Evolutionary conservation across 116 monocot genomes (phyloP), one percentile per base, ranked within the genome.

Genomic region (Zostera marina): DNA sequence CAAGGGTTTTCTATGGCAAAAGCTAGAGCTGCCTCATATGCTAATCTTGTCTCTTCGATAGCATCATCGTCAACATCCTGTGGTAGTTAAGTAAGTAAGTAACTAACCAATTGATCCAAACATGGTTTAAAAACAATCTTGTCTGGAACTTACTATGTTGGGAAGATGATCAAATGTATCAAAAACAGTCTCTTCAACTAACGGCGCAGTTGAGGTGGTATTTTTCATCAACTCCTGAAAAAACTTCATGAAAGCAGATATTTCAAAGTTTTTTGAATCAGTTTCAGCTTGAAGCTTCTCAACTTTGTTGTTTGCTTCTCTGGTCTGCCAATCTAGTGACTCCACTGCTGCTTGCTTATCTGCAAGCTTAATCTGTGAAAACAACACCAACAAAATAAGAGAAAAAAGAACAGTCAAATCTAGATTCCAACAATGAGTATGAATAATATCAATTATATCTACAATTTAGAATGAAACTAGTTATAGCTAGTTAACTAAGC

Each of bases 281-380:
- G 74, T 39, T 21, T 77, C 68, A 17, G 56, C 73, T 66, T 94
- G 79, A 67, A 94, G 88, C 61, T 82, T 77, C 65, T 82, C 77
- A 7, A 74, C 59, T 70, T 82, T 81, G 55, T 59, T 63, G 70
- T 77, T 85, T 60, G 82, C 82, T 64, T 73, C 73, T 57, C 63
- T 75, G 47, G 73, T 71, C 60, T 84, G 81, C 94, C 84, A 88
- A 23, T 82, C 73, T 68, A 88, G 53, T 64, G 81, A 85, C 48
- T 94, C 88, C 59, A 85, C 55, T 55, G 77, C 59, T 53, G 94
- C 88, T 72, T 94, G 88, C 67, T 94, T 88, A 68, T 94, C 94
- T 46, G 94, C 88, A 63, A 94, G 79, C 66, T 75, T 75, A 68
- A 88, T 69, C 94, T 94, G 70, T 16, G 67, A 52, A 60, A 52